Evolutionary conservation across 768 basidiomycete genomes (phyloP), one percentile per base, ranked within the genome.

Genomic region (Termitomyces sp.): DNA sequence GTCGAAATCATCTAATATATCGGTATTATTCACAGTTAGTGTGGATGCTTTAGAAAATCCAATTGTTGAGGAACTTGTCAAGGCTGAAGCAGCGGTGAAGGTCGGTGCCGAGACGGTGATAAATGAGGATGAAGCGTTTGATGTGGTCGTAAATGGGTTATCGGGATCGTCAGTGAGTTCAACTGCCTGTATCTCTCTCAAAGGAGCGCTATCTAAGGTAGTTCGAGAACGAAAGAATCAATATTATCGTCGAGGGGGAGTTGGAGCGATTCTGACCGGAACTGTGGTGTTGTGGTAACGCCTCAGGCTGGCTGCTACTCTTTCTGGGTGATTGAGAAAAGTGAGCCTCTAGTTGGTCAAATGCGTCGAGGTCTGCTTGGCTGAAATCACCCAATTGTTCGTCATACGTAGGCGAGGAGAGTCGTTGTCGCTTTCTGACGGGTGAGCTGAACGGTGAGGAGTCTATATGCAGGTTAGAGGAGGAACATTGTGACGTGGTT

Each of bases 361-460:
- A 80, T 4, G 82, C 85, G 39, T 75, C 73, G 12, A 89, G 69
- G 58, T 87, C 82, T 38, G 84, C 81, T 61, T 84, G 80, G 55
- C 80, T 88, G 57, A 85, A 69, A 22, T 81, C 81, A 7, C 63
- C 73, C 24, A 83, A 67, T 63, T 81, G 81, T 50, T 79, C 75
- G 62, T 88, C 88, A 62, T 86, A 87, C 22, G 83, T 83, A 1
- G 89, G 87, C 0, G 88, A 89, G 0, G 87, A 87, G 33, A 88
- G 78, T 45, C 88, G 78, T 65, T 83, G 82, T 22, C 84, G 79
- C 72, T 90, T 90, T 44, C 76, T 75, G 11, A 75, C 68, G n/a
- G 82, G 83, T 6, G 81, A 83, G 45, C 67, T 69, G 59, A 74
- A 70, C 11, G 76, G 74, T 55, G 71, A 74, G n/a, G 63, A 66